Base-by-base conservation (phyloP, 1,284 basidiomycete species). In the Tilletiopsis washingtonensis region DNA sequence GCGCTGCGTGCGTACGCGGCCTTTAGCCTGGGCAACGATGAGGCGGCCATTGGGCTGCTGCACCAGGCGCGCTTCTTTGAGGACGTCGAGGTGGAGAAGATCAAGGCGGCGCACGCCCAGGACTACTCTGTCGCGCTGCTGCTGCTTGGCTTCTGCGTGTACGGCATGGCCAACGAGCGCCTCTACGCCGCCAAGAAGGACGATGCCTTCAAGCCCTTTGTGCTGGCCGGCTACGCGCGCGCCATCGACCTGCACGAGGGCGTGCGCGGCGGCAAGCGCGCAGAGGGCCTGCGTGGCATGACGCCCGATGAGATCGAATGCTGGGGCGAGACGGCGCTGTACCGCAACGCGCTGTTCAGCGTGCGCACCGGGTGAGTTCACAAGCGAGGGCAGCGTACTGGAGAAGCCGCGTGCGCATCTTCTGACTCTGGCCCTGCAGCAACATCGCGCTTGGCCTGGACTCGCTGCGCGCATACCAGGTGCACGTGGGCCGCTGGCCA, bases 111-210 rank as follows among this genome's bases (percentile, higher is more conserved):
- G 27, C 54, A 55, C 23, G 49, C 54, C 54, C 57, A 57, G 44
- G 48, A 50, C 36, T 57, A 62, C 5, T 47, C 53, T 23, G 53
- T 55, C 1, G 61, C 57, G 7, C 56, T 65, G 27, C 36, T 60
- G 47, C n/a, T 69, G n/a, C 56, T 61, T 43, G 64, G 64, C 25
- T 67, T 58, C 26, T 49, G 55, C 24, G 51, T 67, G 21, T 69
- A 68, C 48, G 69, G 55, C 27, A 62, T 72, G 57, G 68, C 69
- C 29, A 63, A 67, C 53, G 69, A 72, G 51, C 59, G 68, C 4
- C 51, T 67, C 2, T 55, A 63, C 21, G 23, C 43, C 23, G 39
- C 47, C 29, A 47, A 54, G 19, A 54, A 51, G 36, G 58, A 59
- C 43, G 45, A 58, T 3, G 65, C 59, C 36, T 64, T 61, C 43